A percentile compares a stretch with the other conserved stretches of the same genome.
Conservation (phyloP, 2,329 filamentous ascomycete species). For the Diplodia mutila region DNA sequence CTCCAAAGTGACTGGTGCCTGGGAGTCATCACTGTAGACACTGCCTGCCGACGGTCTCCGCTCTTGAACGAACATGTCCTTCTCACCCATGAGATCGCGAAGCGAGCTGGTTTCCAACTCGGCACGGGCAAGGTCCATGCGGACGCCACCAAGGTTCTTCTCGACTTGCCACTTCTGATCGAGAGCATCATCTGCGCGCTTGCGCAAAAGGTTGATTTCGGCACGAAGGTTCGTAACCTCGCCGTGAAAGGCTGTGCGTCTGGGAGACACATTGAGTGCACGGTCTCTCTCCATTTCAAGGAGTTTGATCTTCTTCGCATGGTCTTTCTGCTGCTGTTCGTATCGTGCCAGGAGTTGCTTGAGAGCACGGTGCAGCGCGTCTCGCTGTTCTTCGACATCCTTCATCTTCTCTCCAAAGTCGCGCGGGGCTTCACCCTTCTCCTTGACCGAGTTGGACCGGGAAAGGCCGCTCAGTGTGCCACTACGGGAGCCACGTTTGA, state of each 20-base stretch:
- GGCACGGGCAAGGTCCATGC: constrained; percentile 95
- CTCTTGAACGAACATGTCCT: constrained; percentile 76
- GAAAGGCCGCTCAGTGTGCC: constrained; percentile 51
- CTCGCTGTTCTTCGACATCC: constrained; percentile 90
- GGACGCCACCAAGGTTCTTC: constrained; percentile 82
- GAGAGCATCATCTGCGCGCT: constrained; percentile 87
- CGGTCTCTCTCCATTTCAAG: constrained; percentile 79
- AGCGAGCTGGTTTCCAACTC: constrained; percentile 91
- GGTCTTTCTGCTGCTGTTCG: constrained; percentile 80
- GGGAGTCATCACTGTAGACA: constrained; percentile 43
- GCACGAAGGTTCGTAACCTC: constrained; percentile 79
- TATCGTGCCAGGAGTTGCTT: constrained; percentile 85
- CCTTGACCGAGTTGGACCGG: constrained; percentile 50
- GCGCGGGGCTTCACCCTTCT: constrained; percentile 42
- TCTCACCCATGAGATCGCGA: constrained; percentile 75
- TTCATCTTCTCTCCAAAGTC: constrained; percentile 81
- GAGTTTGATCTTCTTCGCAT: constrained; percentile 75
- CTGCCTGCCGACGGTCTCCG: constrained; percentile 45
- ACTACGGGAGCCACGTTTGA: constrained; percentile 36
- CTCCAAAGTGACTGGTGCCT: constrained; percentile 72
- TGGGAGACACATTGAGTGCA: constrained; percentile 69
- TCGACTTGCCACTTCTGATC: constrained; percentile 97
- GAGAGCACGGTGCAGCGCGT: constrained; percentile 85
- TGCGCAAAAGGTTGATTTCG: constrained; percentile 82
- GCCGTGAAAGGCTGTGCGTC: constrained; percentile 77